A percentile compares a stretch with the other conserved stretches of the same genome.
phyloP scores from a whole-genome alignment of 2,329 filamentous ascomycete species.

The Penicillium verrucosum region DNA sequence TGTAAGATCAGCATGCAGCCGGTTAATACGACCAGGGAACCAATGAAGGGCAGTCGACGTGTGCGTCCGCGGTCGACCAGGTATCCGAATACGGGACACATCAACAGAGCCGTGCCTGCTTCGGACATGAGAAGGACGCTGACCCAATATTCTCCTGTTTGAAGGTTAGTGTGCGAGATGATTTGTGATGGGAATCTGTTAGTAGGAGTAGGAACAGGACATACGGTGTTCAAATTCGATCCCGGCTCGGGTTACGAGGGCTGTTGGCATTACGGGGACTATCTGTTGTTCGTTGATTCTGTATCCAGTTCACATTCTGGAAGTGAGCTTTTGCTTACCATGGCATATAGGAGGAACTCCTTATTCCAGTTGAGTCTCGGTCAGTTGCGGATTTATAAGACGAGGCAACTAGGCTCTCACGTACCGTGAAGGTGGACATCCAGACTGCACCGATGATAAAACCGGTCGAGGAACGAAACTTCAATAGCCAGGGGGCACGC shows the following conservation, averaged over 20 bases:
- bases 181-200: not conserved
- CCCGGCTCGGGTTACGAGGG: conserved; percentile 24
- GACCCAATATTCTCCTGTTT: conserved; percentile 29
- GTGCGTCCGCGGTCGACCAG: conserved; percentile 33
- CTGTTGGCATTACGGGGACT: conserved; percentile 32
- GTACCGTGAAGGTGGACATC: conserved; percentile 32
- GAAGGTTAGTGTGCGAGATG: not conserved
- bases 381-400: not conserved
- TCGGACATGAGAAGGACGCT: conserved; percentile 31
- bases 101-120: conserved; percentile 26
- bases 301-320: not conserved
- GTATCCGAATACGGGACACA: conserved; percentile 31
- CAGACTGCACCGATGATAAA: conserved; percentile 60
- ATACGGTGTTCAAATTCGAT: conserved; percentile 27
- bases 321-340: conserved; percentile 19
- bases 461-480: conserved; percentile 56
- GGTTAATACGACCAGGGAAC: conserved; percentile 53
- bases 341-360: conserved; percentile 32
- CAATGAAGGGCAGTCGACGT: conserved; percentile 57
- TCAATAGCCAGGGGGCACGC: conserved; percentile 30
- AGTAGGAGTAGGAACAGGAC: not conserved
- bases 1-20: conserved; percentile 56
- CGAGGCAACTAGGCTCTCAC: not conserved
- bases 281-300: conserved; percentile 19
- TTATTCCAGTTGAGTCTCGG: not conserved